A percentile compares a stretch with the other conserved stretches of the same genome.
Conservation (phyloP, 805 yeast species). For the Kodamaea sagamina region DNA sequence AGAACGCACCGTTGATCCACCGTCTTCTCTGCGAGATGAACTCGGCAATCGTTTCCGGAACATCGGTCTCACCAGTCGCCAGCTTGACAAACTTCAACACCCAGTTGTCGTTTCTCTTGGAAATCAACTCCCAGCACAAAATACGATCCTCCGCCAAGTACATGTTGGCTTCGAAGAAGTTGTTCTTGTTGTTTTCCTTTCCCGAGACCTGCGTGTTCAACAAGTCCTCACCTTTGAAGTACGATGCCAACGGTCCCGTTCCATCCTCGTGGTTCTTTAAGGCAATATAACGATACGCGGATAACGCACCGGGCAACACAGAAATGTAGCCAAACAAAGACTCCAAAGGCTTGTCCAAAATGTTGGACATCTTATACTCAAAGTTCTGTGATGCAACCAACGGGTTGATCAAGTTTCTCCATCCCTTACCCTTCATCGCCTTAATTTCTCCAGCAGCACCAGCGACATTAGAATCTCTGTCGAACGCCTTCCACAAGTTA, state of each 20-base stretch:
- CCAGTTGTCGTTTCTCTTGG: constrained; percentile 30
- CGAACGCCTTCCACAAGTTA: constrained; percentile 97
- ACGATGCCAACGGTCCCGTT: constrained; percentile 85
- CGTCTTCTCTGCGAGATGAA: constrained; percentile 31
- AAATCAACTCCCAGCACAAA: constrained; percentile 32
- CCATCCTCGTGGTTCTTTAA: constrained; percentile 83
- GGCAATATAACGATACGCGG: constrained; percentile 91
- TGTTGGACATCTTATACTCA: constrained; percentile 96
- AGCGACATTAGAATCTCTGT: constrained; percentile 92
- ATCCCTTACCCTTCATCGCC: constrained; percentile 89
- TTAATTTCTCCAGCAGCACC: constrained; percentile 99
- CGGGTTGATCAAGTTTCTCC: constrained; percentile 82
- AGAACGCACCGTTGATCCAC: constrained; percentile 35
- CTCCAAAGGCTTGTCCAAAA: constrained; percentile 91
- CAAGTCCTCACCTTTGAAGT: constrained; percentile 82
- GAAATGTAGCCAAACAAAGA: constrained; percentile 90
- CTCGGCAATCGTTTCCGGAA: constrained; percentile 29
- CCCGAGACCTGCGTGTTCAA: constrained; percentile 29
- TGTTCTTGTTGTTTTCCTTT: constrained; percentile 49
- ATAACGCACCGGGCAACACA: constrained; percentile 93
- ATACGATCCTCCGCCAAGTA: constrained; percentile 33
- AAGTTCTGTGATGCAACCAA: constrained; percentile 95
- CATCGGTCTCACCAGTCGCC: constrained; percentile 35
- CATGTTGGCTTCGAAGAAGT: constrained; percentile 85
- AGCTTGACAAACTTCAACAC: constrained; percentile 31